Percentiles rank a stretch among this genome's conserved stretches.
These are phyloP conservation scores for Pisolithus microcarpus DNA, from an alignment of 768 basidiomycete species.

Conservation along the genomic window DNA sequence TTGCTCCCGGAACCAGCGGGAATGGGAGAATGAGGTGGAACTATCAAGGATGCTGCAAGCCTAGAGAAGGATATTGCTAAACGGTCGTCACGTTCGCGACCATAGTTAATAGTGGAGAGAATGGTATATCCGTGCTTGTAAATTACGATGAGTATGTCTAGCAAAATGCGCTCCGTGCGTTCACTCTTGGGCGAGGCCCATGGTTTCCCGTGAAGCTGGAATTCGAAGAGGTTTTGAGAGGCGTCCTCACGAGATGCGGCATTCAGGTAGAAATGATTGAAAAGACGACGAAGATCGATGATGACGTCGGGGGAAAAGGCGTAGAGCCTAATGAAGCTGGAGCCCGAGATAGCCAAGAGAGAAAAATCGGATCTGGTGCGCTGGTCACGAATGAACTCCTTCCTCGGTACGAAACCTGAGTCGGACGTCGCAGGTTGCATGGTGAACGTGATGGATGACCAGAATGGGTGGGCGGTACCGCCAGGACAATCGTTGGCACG, in stretches of 20 bases:
- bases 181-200: slow-evolving; percentile 66
- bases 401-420: slow-evolving; percentile 55
- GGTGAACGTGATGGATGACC: slow-evolving; percentile 17
- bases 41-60: slow-evolving; percentile 31
- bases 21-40: slow-evolving; percentile 32
- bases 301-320: slow-evolving; percentile 54
- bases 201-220: slow-evolving; percentile 60
- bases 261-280: slow-evolving; percentile 41
- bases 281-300: slow-evolving; percentile 45
- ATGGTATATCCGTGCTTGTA: slow-evolving; percentile 58
- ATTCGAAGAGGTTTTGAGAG: slow-evolving; percentile 55
- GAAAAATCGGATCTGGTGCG: slow-evolving; percentile 53
- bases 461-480: slow-evolving; percentile 16
- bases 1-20: slow-evolving; percentile 34
- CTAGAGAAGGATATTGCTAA: slow-evolving; percentile 65
- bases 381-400: slow-evolving; percentile 63
- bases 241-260: slow-evolving; percentile 48
- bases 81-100: slow-evolving; percentile 67
- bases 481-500: slow-evolving; percentile 15
- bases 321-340: slow-evolving; percentile 61
- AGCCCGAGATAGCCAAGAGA: slow-evolving; percentile 60
- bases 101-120: slow-evolving; percentile 69
- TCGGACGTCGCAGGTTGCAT: slow-evolving; percentile 33
- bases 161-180: slow-evolving; percentile 57
- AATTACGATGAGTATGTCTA: slow-evolving; percentile 58